Base-by-base conservation (phyloP, 768 basidiomycete genomes). In the Amanita molliuscula region DNA sequence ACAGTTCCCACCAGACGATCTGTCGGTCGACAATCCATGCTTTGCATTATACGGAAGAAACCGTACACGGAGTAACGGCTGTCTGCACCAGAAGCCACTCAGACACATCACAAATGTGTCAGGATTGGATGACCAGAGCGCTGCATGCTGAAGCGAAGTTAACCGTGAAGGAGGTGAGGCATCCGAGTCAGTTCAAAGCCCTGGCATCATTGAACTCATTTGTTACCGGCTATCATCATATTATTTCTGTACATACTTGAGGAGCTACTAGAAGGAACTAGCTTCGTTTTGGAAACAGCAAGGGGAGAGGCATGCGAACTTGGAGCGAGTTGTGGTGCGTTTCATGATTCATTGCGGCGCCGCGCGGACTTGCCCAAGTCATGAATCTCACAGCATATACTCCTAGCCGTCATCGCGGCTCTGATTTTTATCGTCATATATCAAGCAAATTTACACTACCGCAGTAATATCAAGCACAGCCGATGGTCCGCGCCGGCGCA, bases 81-180 rank as follows among this genome's bases (percentile, higher is more conserved):
- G 26, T 15, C 2, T 42, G n/a, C 16, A 13, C 31, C 13, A 33
- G 10, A 3, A 23, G 16, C 9, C n/a, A n/a, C 6, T 11, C 18
- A 81, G 80, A 55, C 13, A 6, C 31, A 13, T 34, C 43, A 26
- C 18, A 34, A 11, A 23, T 33, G 26, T 28, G 4, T 6, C 78
- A 76, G 53, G 83, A 84, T 57, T 87, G 85, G 85, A 79, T 79
- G 23, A 66, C 75, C 13, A 76, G 84, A 3, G 82, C 84, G 3
- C 55, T 83, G 20, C 71, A 75, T 3, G 84, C 84, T 0, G 85
- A 88, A 59, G 73, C 79, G 2, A 61, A 82, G 34, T 67, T 87
- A 2, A 63, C 70, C 0, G 75, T 74, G 21, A 70, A 70, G 34
- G 66, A 67, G 28, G 62, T 59, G 16, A 79, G 83, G 31, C 10